phyloP scores from a whole-genome alignment of 345 rosid genomes.

The Acer saccharum region DNA sequence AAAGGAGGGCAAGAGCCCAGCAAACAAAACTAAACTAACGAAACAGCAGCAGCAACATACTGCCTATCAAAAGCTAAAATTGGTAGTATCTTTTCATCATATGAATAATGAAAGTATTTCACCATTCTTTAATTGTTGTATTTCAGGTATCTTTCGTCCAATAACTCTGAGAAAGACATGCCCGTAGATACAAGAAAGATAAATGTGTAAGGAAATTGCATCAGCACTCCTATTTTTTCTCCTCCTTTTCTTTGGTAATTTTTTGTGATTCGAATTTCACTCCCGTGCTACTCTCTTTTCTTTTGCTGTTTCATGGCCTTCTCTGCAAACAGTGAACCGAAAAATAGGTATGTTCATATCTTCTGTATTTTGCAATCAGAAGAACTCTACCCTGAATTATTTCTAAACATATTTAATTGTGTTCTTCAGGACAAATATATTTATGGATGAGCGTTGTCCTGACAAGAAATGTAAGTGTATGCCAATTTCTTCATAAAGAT shows the following conservation, averaged over 20 bases:
- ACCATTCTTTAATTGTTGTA: not conserved
- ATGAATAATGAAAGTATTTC: not conserved
- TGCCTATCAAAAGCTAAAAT: no score
- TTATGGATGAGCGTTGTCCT: not conserved
- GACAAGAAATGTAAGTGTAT: slow-evolving; percentile 1
- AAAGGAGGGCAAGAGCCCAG: no score
- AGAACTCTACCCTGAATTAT: not conserved
- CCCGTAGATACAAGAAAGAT: not conserved
- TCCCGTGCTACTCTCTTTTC: not conserved
- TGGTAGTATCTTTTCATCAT: no score
- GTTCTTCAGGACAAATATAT: not conserved
- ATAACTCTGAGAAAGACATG: not conserved
- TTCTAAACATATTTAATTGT: not conserved
- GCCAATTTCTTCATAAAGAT: no score
- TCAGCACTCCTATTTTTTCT: not conserved
- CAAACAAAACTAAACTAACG: no score
- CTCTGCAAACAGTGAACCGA: slow-evolving; percentile 5
- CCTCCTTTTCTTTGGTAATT: not conserved
- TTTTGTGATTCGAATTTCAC: not conserved
- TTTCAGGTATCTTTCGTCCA: not conserved
- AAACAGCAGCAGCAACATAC: no score
- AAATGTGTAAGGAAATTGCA: not conserved
- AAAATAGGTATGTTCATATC: slow-evolving; percentile 2
- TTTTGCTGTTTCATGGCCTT: not conserved
- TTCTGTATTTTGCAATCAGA: not conserved